Evolutionary conservation across 345 rosid genomes (phyloP), one percentile per base, ranked within the genome.

Genomic region (Carallia pectinifolia): DNA sequence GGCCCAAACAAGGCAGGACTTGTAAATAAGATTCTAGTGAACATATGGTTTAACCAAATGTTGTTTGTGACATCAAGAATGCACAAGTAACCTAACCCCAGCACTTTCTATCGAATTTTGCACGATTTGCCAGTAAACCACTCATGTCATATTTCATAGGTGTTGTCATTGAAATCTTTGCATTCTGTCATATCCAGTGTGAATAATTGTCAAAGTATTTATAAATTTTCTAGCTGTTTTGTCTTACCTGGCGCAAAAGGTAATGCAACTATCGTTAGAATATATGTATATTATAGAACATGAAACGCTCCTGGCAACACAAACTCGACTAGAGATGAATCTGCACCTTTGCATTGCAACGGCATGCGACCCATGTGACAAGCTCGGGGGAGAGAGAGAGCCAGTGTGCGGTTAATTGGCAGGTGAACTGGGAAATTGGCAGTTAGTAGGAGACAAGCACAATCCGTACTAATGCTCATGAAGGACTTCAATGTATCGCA

Each of bases 401-500:
- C 80, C 52, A 94, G 74, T 34, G 87, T 87, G 37, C 78, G 87
- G 69, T 76, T 90, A 77, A 88, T 70, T 2, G 95, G 91, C 36
- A 85, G 79, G 53, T 84, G 93, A 69, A 93, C 17, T 16, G 97
- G 98, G 50, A 94, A 82, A 73, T 71, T 88, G 73, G 98, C 97
- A 5, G 90, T 78, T 60, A 90, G 5, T 47, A 91, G 16, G 36
- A 90, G 87, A 78, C 97, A 91, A 71, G 87, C 75, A 75, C 98
- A 94, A 27, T 86, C 90, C 80, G 74, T 65, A 61, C 89, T 83
- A 1, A 68, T 76, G 66, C 80, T 74, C 81, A 74, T 75, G 58
- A 91, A 69, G 8, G 87, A 70, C 80, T 79, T 85, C 19, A 94
- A 74, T 16, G 93, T 70, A 66, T 69, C 66, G 74, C 98, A 91